Base-by-base conservation (phyloP, 2,329 filamentous ascomycete genomes). In the Aspergillus sp. region DNA sequence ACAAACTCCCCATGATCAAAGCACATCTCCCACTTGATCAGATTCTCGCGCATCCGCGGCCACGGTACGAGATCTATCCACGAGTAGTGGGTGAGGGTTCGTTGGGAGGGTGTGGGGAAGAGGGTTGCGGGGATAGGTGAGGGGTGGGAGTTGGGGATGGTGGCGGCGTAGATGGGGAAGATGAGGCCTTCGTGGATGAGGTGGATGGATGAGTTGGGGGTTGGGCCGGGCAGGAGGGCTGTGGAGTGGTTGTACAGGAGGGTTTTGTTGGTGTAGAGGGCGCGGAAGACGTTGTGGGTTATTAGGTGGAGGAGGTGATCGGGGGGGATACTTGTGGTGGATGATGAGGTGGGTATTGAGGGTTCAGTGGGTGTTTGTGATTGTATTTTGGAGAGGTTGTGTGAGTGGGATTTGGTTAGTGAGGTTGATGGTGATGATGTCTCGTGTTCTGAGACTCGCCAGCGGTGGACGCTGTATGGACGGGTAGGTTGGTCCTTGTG, bases 281-380 rank as follows among this genome's bases (percentile, higher is more conserved):
- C 70, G 5, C 70, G 67, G 48, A 66, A 70, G 6, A 68, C 65
- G 27, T 73, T 73, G 51, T 64, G 69, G 10, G 70, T 68, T 27
- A 71, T 65, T 8, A 71, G 61, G 23, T 64, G 61, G 38, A 72
- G 61, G 21, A 73, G 56, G 52, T 69, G 68, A 23, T 62, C 57
- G 6, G 64, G 58, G 17, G 64, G 57, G 5, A 21, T 11, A 19
- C 11, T 44, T 44, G 17, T 21, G 17, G 39, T 19, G 19, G 21
- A 25, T 2, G 25, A 23, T 10, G 42, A 21, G 8, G 42, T 47
- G 11, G 13, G 15, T n/a, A 7, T 17, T 6, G 25, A 30, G 27
- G 27, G 27, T 8, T 30, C 27, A 30, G 8, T 8, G 27, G 8
- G 0, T 30, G 27, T 11, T 30, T 30, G 27, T 30, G 27, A 10